These are phyloP conservation scores for Calendula officinalis DNA, from an alignment of 129 eudicot genomes.

Conservation along the genomic window DNA sequence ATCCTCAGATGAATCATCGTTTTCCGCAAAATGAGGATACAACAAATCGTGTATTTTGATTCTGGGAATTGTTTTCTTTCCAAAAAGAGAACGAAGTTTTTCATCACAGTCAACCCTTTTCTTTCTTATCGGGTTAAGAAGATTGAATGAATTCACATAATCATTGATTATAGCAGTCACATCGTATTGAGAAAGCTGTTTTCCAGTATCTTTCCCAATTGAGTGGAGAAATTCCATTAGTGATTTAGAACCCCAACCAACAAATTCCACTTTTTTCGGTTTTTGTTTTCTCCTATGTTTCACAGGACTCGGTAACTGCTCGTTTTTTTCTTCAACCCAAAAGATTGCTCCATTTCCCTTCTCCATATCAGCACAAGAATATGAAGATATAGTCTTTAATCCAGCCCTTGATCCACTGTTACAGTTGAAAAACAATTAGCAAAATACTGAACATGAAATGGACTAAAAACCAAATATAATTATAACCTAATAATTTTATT, in stretches of 20 bases:
- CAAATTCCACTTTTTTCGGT: slow-evolving; percentile 56
- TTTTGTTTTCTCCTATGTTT: slow-evolving; percentile 48
- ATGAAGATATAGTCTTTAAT: neutral
- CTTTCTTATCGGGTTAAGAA: slow-evolving; percentile 59
- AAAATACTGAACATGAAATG: neutral
- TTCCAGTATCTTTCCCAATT: slow-evolving; percentile 56
- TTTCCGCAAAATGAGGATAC: slow-evolving; percentile 70
- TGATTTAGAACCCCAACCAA: slow-evolving; percentile 83
- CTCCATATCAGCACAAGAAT: slow-evolving; percentile 24
- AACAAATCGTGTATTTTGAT: slow-evolving; percentile 59
- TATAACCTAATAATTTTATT: too few species aligned
- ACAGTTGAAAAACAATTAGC: neutral
- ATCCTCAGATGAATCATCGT: slow-evolving; percentile 62
- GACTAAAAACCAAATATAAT: too few species aligned
- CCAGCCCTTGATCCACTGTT: slow-evolving; percentile 13
- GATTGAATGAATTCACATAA: slow-evolving; percentile 50
- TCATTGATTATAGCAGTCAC: slow-evolving; percentile 50
- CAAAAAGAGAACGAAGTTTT: slow-evolving; percentile 56
- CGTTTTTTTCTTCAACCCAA: slow-evolving; percentile 56
- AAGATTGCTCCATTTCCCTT: slow-evolving; percentile 32
- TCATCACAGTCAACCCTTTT: slow-evolving; percentile 70
- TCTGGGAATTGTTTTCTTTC: slow-evolving; percentile 57
- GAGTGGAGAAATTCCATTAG: slow-evolving; percentile 71
- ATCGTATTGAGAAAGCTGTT: slow-evolving; percentile 50
- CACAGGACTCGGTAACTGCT: slow-evolving; percentile 5